Conservation (phyloP, 179 eudicot genomes). For the Vitellaria paradoxa region DNA sequence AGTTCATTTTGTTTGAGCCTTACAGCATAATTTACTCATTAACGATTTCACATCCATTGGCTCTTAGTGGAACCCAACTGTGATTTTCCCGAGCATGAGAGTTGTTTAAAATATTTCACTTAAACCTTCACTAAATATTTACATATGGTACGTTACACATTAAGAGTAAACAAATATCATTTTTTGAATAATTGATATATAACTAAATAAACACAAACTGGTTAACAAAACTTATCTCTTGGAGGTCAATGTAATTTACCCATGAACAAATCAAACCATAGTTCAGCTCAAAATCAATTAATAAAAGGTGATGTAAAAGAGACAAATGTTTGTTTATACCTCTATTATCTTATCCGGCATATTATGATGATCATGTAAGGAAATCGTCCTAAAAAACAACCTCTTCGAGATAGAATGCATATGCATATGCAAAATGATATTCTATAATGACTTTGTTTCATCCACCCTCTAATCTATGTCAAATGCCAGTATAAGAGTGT, state of each 20-base stretch:
- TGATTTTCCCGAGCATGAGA: not conserved
- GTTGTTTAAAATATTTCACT: not conserved
- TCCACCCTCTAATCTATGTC: slow-evolving; percentile 69
- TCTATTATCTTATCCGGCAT: too few species aligned
- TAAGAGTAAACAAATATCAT: not conserved
- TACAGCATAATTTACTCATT: not conserved
- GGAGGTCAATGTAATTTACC: not conserved
- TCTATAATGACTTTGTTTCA: slow-evolving; percentile 87
- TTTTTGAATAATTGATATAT: not conserved
- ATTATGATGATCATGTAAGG: slow-evolving; percentile 75
- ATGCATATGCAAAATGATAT: slow-evolving; percentile 78
- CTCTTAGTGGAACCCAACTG: not conserved
- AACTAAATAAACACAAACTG: not conserved
- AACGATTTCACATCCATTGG: not conserved
- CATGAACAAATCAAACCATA: too few species aligned
- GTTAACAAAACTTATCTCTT: not conserved
- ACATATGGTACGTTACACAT: not conserved
- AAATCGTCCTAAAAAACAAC: slow-evolving; percentile 77
- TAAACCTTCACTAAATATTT: not conserved
- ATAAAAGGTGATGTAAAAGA: not conserved
- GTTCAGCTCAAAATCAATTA: too few species aligned
- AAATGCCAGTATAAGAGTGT: slow-evolving; percentile 68
- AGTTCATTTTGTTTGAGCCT: not conserved
- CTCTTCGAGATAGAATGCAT: slow-evolving; percentile 71
- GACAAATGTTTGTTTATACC: slow-evolving; percentile 17